Evolutionary conservation across 495 filamentous ascomycete genomes (phyloP).

Genomic region (Penicillium robsamsonii): DNA sequence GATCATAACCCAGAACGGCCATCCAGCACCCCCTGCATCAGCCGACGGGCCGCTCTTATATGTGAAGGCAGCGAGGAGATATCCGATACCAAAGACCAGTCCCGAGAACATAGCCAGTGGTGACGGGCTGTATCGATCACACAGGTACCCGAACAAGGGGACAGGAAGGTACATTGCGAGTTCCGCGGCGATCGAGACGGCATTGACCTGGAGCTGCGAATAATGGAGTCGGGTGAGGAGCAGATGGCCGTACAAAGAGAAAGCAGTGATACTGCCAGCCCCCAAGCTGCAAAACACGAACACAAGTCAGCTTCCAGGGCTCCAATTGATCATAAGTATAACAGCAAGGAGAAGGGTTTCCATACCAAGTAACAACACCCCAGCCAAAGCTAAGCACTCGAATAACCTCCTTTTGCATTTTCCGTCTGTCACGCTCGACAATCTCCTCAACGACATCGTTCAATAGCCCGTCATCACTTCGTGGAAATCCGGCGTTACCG

Average conservation of each 20-base stretch:
- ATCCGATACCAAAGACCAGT: slow-evolving; percentile 73
- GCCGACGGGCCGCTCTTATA: slow-evolving; percentile 63
- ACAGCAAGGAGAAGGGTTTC: slow-evolving; percentile 1
- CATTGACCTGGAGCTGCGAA: slow-evolving; percentile 86
- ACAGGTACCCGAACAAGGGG: slow-evolving; percentile 83
- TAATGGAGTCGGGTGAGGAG: slow-evolving; percentile 83
- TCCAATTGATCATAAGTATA: neutral
- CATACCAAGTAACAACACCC: slow-evolving; percentile 59
- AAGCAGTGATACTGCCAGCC: slow-evolving; percentile 81
- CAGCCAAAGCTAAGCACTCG: slow-evolving; percentile 58
- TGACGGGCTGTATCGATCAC: slow-evolving; percentile 80
- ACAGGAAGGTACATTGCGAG: slow-evolving; percentile 87
- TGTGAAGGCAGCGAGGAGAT: slow-evolving; percentile 75
- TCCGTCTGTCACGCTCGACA: slow-evolving; percentile 53
- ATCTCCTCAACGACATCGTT: slow-evolving; percentile 61
- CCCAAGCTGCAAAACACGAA: slow-evolving; percentile 52
- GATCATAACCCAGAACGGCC: slow-evolving; percentile 81
- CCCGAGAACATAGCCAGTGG: slow-evolving; percentile 70
- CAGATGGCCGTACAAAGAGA: slow-evolving; percentile 86
- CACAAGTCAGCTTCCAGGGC: slow-evolving; percentile 12
- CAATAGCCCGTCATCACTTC: slow-evolving; percentile 56
- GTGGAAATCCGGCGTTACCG: slow-evolving; percentile 5
- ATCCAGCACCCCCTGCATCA: slow-evolving; percentile 56
- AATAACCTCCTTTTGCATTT: slow-evolving; percentile 49
- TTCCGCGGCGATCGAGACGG: slow-evolving; percentile 77